These are phyloP conservation scores for Colletotrichum lini DNA, from an alignment of 2,329 filamentous ascomycete genomes.

Conservation along the genomic window DNA sequence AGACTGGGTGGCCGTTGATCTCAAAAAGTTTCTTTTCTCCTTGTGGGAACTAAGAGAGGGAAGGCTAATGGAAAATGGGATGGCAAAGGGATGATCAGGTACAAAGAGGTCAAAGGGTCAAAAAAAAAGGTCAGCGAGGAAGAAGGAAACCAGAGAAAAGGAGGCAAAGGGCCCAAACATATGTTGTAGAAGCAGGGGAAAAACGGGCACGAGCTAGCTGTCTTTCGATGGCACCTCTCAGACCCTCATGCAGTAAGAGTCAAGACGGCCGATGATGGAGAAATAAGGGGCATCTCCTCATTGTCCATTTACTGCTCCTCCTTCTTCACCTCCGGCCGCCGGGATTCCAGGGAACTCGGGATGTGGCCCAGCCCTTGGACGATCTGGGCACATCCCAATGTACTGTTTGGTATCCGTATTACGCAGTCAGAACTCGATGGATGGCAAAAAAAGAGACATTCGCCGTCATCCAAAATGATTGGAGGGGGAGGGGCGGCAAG, in stretches of 20 bases:
- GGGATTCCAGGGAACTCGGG: conserved; percentile 17
- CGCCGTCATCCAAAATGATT: conserved; percentile 11
- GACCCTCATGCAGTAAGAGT: conserved; percentile 20
- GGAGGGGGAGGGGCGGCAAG: conserved; percentile 21
- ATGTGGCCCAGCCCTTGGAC: conserved; percentile 28
- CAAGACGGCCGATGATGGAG: not conserved
- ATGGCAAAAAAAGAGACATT: not conserved
- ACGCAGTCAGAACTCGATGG: not conserved
- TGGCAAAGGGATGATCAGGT: not conserved
- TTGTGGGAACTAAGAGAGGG: too few species aligned
- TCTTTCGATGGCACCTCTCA: conserved; percentile 28
- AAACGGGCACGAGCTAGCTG: conserved; percentile 5
- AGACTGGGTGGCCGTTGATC: not conserved
- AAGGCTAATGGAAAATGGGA: not conserved
- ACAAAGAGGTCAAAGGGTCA: conserved; percentile 1
- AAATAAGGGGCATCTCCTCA: conserved; percentile 3
- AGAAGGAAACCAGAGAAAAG: not conserved
- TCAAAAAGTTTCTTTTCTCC: not conserved
- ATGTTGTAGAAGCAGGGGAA: not conserved
- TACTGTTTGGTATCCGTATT: not conserved
- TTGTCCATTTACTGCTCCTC: too few species aligned
- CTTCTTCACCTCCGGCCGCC: not conserved
- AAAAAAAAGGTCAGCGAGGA: not conserved
- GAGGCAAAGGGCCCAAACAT: not conserved
- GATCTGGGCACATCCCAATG: conserved; percentile 23